These are phyloP conservation scores for Solanum hybrid DNA, from an alignment of 305 asterid species.

Conservation along the genomic window DNA sequence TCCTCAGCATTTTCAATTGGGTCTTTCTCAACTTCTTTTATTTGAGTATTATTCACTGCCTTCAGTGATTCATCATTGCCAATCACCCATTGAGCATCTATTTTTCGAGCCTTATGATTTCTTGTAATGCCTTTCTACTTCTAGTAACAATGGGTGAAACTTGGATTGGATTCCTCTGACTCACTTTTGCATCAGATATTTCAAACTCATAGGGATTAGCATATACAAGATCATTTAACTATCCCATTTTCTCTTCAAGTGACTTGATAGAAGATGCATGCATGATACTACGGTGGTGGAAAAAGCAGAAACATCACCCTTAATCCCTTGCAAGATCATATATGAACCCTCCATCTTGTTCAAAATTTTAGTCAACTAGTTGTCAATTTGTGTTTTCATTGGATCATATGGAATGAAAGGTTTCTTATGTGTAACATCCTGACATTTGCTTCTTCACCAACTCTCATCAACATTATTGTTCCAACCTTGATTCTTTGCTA, in stretches of 20 bases:
- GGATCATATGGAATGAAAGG: neutral
- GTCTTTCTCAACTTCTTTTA: neutral
- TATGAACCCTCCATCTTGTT: neutral
- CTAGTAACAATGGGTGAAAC: neutral
- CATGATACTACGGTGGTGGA: neutral
- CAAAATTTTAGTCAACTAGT: neutral
- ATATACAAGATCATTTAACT: neutral
- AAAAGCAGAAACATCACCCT: neutral
- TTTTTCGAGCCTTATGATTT: neutral
- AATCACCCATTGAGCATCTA: neutral
- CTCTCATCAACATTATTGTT: neutral
- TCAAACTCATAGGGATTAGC: neutral
- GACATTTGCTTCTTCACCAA: neutral
- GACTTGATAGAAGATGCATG: neutral
- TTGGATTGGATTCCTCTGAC: neutral
- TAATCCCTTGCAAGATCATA: neutral
- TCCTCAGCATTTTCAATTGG: neutral
- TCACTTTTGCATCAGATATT: neutral
- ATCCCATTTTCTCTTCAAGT: neutral
- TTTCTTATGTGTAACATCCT: neutral
- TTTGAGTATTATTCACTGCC: neutral
- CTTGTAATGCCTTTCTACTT: neutral
- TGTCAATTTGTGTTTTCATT: neutral
- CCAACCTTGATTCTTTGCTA: neutral
- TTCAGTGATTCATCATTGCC: neutral